Conservation (phyloP, 106 monocot genomes). For the Dioscorea zingiberensis region DNA sequence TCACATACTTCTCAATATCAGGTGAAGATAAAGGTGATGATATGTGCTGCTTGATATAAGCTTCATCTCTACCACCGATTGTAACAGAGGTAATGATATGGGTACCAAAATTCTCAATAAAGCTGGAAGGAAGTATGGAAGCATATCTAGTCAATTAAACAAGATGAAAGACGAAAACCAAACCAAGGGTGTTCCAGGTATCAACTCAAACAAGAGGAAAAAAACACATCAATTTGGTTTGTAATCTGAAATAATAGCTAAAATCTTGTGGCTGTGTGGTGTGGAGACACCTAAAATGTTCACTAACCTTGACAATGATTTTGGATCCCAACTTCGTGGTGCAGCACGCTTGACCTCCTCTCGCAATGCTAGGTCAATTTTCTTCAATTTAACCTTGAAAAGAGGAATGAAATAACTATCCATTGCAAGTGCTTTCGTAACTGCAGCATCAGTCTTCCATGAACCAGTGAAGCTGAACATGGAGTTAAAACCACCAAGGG, state of each 20-base stretch:
- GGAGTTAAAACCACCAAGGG: constrained; percentile 87
- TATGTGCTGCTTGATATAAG: constrained; percentile 80
- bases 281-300: too few relatives aligned
- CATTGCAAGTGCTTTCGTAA: constrained; percentile 67
- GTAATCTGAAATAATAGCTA: too few relatives aligned
- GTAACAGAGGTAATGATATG: constrained; percentile 87
- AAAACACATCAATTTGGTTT: too few relatives aligned
- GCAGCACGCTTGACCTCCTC: constrained; percentile 61
- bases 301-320: constrained; percentile 77
- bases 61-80: constrained; percentile 95
- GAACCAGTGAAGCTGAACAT: constrained; percentile 90
- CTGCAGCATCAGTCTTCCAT: constrained; percentile 54
- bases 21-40: constrained; percentile 63
- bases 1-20: constrained; percentile 78
- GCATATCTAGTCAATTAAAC: too few relatives aligned
- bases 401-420: constrained; percentile 68
- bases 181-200: too few relatives aligned
- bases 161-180: too few relatives aligned
- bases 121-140: constrained; percentile 37
- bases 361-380: constrained; percentile 27
- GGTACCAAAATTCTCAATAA: constrained; percentile 93
- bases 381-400: constrained; percentile 42
- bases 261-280: too few relatives aligned
- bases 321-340: constrained; percentile 75
- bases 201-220: too few relatives aligned